Evolutionary conservation across 2,329 filamentous ascomycete species (phyloP), one percentile per base, ranked within the genome.

Genomic region (Simplicillium sp.): DNA sequence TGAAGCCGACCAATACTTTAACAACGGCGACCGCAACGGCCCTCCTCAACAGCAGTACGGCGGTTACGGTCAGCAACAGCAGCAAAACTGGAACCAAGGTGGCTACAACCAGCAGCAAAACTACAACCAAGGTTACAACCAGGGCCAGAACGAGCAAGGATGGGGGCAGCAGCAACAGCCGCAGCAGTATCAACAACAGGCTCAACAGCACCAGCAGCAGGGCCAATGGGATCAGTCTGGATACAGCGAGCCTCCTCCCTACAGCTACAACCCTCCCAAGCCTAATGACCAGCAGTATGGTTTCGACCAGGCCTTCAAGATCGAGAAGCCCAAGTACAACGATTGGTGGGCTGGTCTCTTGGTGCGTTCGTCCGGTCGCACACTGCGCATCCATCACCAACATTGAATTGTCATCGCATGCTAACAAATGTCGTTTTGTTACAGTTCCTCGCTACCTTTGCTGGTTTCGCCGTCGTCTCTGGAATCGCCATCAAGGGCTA

Each of bases 341-440:
- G 90, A 97, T 58, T 57, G 85, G 18, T 96, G 89, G 90, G 89
- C 89, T 3, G 88, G 84, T 4, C 65, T 94, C 33, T 66, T 96
- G 55, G 81, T 84, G 59, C 13, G 70, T 59, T 9, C 20, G 20
- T 9, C 20, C 20, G 20, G 20, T 25, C 20, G 20, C 20, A 6
- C 46, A 41, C 11, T 7, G 25, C 25, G 11, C 11, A 14, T n/a
- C 31, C 41, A 15, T 8, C 28, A 7, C 29, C 18, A 25, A 31
- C n/a, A 29, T n/a, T 13, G n/a, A 14, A 18, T 11, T 38, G 6
- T 28, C 12, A 11, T 12, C 15, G 14, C 20, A 8, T 20, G 29
- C 4, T 12, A 20, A 20, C 43, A 28, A 36, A 36, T 15, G 35
- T 12, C 12, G 5, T 11, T 25, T 12, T 39, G 11, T 6, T 15